Base-by-base conservation (phyloP, 257 asterid species). In the Ophiorrhiza pumila region DNA sequence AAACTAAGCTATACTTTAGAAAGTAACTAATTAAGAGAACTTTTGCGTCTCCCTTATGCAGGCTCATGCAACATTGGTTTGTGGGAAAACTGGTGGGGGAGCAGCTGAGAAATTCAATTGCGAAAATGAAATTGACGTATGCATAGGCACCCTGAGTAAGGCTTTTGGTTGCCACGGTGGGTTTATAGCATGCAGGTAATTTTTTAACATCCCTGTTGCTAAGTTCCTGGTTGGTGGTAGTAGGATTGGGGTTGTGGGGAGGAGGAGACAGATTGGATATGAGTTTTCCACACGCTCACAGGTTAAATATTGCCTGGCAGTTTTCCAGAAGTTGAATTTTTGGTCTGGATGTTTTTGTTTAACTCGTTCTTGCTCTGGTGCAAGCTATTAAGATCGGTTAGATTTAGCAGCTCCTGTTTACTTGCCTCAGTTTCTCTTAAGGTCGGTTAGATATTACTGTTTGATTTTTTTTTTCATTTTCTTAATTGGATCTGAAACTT, bases 121-220 rank as follows among this genome's bases (percentile, higher is more conserved):
- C 74, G 97, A 86, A 84, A 78, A 41, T 66, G 94, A 84, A 72
- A 96, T 95, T 46, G 99, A 92, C 80, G 87, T 95, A 72, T 90
- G 88, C 83, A 73, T 95, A 65, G 99, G 99, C 80, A 95, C 98
- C 73, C 81, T 95, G 76, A 92, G 98, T 83, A 95, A 95, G 81
- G 98, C 99, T 73, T 96, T 95, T 17, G 99, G 99, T 78, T 95
- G 99, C 87, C 96, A 90, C 56, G 98, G 99, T 62, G 99, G 99
- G 80, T 95, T 90, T 83, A 87, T 95, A 69, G 97, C 98, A 66
- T 89, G 98, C 96, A 92, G 97, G 99, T 95, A 81, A 60, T 50
- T 9, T 50, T 3, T 39, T 15, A 35, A 29, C 8, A 41, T 12
- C 60, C 12, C 12, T 50, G 10, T 69, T 13, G 25, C 60, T 37